A percentile compares a stretch with the other conserved stretches of the same genome.
Evolutionary conservation across 1,139 yeast species (phyloP).

Genomic region (Suhomyces panamericanus): DNA sequence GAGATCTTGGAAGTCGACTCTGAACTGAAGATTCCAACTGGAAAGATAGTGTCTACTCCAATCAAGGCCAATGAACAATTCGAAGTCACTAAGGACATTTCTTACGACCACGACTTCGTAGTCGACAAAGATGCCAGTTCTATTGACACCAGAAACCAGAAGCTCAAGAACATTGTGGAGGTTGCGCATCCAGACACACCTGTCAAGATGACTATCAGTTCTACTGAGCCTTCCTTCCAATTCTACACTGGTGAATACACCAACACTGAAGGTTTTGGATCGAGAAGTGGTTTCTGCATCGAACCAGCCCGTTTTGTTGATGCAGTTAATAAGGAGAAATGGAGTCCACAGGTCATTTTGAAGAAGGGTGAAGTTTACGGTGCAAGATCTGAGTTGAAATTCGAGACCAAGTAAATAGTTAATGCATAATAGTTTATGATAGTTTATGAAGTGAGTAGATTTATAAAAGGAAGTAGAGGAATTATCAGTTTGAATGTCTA

Average conservation of each 20-base stretch:
- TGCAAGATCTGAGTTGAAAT: constrained; percentile 39
- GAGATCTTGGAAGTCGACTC: constrained; percentile 40
- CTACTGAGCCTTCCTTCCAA: constrained; percentile 72
- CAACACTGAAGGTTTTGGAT: constrained; percentile 35
- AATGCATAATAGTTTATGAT: too few species aligned
- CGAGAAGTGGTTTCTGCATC: constrained; percentile 61
- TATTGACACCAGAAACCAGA: constrained; percentile 45
- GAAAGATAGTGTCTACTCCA: constrained; percentile 33
- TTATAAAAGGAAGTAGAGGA: too few species aligned
- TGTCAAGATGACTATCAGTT: constrained; percentile 42
- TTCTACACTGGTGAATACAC: constrained; percentile 63
- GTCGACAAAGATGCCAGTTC: constrained; percentile 31
- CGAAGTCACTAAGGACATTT: constrained; percentile 25
- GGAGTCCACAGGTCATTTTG: constrained; percentile 54
- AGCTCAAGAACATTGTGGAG: constrained; percentile 40
- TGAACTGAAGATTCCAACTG: constrained; percentile 48
- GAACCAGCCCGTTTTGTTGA: constrained; percentile 64
- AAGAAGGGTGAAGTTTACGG: constrained; percentile 58
- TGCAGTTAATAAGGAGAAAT: constrained; percentile 51
- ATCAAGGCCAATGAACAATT: constrained; percentile 26
- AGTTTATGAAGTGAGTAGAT: too few species aligned
- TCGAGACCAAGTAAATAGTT: constrained; percentile 9
- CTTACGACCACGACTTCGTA: constrained; percentile 55
- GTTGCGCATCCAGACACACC: constrained; percentile 51
- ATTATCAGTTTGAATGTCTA: too few species aligned